Evolutionary conservation across 208 protist genomes (phyloP).

Genomic region (Leishmania tarentolae): DNA sequence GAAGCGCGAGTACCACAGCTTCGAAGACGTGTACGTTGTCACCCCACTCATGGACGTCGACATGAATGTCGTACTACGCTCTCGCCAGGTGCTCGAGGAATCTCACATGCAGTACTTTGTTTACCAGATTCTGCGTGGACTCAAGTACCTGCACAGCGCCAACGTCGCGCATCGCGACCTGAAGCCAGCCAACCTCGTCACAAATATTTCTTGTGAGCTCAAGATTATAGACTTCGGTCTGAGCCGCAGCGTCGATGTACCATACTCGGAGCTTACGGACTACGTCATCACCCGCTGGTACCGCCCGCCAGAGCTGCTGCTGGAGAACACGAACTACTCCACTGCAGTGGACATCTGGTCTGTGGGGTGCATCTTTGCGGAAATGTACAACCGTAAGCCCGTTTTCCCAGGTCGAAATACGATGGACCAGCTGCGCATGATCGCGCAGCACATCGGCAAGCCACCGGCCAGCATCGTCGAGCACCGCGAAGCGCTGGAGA

Average conservation of each 20-base stretch:
- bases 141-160: slow-evolving; percentile 91
- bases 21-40: slow-evolving; percentile 96
- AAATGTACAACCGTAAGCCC: slow-evolving; percentile 94
- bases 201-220: slow-evolving; percentile 82
- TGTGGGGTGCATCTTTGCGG: slow-evolving; percentile 96
- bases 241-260: slow-evolving; percentile 82
- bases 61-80: slow-evolving; percentile 93
- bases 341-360: slow-evolving; percentile 93
- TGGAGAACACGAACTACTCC: slow-evolving; percentile 89
- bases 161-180: slow-evolving; percentile 91
- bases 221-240: slow-evolving; percentile 95
- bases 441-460: slow-evolving; percentile 93
- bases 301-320: slow-evolving; percentile 92
- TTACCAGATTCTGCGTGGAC: slow-evolving; percentile 88
- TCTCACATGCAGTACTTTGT: slow-evolving; percentile 87
- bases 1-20: slow-evolving; percentile 84
- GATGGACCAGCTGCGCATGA: slow-evolving; percentile 93
- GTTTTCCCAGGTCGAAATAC: slow-evolving; percentile 91
- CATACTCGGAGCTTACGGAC: slow-evolving; percentile 80
- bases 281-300: slow-evolving; percentile 97
- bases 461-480: slow-evolving; percentile 90
- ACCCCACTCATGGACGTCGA: slow-evolving; percentile 97
- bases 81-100: slow-evolving; percentile 90
- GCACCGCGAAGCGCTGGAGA: slow-evolving; percentile 79
- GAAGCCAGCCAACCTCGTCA: slow-evolving; percentile 91